These are phyloP conservation scores for Didymella pinodella DNA, from an alignment of 2,329 filamentous ascomycete genomes.

Conservation along the genomic window DNA sequence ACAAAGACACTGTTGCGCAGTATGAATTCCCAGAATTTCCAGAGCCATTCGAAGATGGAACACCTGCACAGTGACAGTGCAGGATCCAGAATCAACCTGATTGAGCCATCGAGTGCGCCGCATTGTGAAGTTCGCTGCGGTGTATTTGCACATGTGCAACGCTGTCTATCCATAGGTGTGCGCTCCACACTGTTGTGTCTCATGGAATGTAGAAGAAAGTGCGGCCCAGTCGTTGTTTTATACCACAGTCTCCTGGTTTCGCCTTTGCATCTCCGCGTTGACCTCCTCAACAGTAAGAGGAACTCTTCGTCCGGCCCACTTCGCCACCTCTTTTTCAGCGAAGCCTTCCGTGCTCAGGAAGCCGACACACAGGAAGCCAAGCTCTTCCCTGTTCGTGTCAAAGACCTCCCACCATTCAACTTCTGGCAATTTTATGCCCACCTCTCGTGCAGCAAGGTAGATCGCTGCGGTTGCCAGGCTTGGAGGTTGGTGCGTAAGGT, in stretches of 20 bases:
- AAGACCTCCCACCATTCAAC: slow-evolving; percentile 98
- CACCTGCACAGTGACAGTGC: slow-evolving; percentile 3
- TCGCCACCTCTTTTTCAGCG: slow-evolving; percentile 66
- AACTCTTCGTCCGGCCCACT: slow-evolving; percentile 61
- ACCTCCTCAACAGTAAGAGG: slow-evolving; percentile 67
- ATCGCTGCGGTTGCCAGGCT: slow-evolving; percentile 86
- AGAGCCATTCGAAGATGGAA: background rate
- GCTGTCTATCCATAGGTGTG: background rate
- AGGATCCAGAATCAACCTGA: background rate
- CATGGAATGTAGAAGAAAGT: background rate
- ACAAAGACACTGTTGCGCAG: slow-evolving; percentile 8
- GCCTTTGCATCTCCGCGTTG: slow-evolving; percentile 66
- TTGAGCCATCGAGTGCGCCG: background rate
- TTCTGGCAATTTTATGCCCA: slow-evolving; percentile 78
- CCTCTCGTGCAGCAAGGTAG: slow-evolving; percentile 84
- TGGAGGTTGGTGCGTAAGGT: slow-evolving; percentile 89
- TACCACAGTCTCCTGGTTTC: slow-evolving; percentile 28
- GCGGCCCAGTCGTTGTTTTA: background rate
- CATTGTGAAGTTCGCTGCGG: slow-evolving; percentile 3
- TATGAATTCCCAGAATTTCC: background rate
- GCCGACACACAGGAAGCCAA: slow-evolving; percentile 89
- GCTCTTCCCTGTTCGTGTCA: slow-evolving; percentile 90
- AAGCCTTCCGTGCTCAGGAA: slow-evolving; percentile 81
- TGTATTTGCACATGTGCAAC: background rate
- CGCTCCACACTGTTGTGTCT: background rate